Evolutionary conservation across 106 monocot genomes (phyloP).

Genomic region (Amphibolis antarctica): DNA sequence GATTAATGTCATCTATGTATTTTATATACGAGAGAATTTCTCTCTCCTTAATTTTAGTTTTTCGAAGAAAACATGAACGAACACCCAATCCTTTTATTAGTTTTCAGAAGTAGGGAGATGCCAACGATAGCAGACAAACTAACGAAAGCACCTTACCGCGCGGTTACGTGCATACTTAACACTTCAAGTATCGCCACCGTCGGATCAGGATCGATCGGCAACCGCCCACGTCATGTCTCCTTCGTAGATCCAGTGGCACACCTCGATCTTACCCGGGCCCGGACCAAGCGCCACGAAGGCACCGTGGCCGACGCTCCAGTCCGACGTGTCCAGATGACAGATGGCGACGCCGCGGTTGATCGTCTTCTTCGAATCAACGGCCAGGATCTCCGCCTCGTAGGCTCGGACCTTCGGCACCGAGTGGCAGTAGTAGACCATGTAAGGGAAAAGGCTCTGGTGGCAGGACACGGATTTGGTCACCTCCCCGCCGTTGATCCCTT

Average conservation of each 20-base stretch:
- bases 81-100: too few relatives aligned
- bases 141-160: too few relatives aligned
- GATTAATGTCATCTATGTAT: too few relatives aligned
- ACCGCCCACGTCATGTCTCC: conserved; percentile 95
- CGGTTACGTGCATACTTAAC: too few relatives aligned
- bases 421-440: conserved; percentile 87
- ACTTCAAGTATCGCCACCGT: conserved; percentile 1
- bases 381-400: conserved; percentile 68
- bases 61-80: too few relatives aligned
- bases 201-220: conserved; percentile 26
- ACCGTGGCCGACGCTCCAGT: conserved; percentile 72
- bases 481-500: conserved; percentile 53
- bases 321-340: conserved; percentile 92
- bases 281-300: conserved; percentile 73
- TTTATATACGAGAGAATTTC: too few relatives aligned
- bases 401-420: conserved; percentile 80
- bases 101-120: too few relatives aligned
- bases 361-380: conserved; percentile 24
- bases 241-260: conserved; percentile 95
- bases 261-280: conserved; percentile 78
- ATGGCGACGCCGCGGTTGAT: conserved; percentile 84
- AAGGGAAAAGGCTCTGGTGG: conserved; percentile 94
- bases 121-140: too few relatives aligned
- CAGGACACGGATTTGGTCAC: conserved; percentile 72
- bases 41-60: too few relatives aligned